These are phyloP conservation scores for Sporothrix euskadiensis DNA, from an alignment of 2,329 filamentous ascomycete species.

Conservation along the genomic window DNA sequence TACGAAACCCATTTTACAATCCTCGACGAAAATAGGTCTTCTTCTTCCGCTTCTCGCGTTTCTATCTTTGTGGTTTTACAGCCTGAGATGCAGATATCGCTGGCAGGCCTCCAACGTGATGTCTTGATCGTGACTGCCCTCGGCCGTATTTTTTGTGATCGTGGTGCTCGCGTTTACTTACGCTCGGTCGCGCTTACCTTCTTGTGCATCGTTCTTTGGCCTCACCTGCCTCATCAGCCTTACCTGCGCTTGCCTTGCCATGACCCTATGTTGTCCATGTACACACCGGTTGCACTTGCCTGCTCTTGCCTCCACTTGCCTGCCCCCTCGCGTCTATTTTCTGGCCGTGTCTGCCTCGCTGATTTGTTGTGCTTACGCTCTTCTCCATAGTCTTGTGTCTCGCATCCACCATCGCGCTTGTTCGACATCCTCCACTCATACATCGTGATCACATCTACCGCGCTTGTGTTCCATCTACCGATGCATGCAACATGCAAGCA, in stretches of 20 bases:
- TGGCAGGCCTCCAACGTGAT: background rate
- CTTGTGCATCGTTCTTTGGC: background rate
- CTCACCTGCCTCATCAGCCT: background rate
- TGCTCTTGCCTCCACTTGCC: background rate
- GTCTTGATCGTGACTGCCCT: background rate
- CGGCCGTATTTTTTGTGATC: background rate
- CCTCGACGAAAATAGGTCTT: background rate
- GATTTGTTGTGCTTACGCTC: background rate
- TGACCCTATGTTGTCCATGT: background rate
- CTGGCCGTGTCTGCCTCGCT: conserved; percentile 11
- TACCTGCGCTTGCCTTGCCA: conserved; percentile 7
- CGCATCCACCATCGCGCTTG: background rate
- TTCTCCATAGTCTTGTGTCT: background rate
- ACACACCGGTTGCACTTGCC: background rate
- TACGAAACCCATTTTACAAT: background rate
- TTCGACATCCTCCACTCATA: background rate
- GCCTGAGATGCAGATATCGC: background rate
- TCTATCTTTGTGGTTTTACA: background rate
- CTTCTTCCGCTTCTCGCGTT: too few species aligned
- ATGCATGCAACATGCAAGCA: background rate
- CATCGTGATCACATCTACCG: background rate
- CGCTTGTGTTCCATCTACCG: conserved; percentile 6
- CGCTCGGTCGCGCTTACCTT: conserved; percentile 2
- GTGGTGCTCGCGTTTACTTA: background rate
- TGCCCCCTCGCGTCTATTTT: background rate